Evolutionary conservation across 441 rosid genomes (phyloP), one percentile per base, ranked within the genome.

Genomic region (Pelargonium fulgidum): DNA sequence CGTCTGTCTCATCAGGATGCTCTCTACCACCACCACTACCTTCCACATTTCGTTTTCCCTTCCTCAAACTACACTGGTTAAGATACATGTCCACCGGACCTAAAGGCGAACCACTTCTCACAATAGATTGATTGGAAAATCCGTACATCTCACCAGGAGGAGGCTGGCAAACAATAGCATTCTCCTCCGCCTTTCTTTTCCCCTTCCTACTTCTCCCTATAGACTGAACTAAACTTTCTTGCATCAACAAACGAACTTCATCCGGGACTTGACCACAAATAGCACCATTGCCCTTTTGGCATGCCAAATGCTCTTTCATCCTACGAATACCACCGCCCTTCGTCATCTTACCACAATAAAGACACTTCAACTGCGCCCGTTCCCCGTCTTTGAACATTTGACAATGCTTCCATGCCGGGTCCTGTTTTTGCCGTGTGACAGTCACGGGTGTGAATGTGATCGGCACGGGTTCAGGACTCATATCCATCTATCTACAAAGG

Each of bases 271-370:
- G 86, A n/a, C 72, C 75, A 73, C 99, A 94, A 70, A 85, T 79
- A 4, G 91, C 82, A 0, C 93, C 96, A 69, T 89, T 85, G 2
- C 98, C 97, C 56, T 92, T 92, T 11, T 87, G 86, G 68, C 94
- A 89, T 0, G 99, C 96, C 65, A 94, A 91, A 78, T 94, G 98
- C 72, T 94, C 98, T 74, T 94, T 94, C 64, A 94, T 89, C 76
- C 99, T 87, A 61, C 87, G 87, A 82, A 94, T 94, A 9, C 98
- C 99, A 52, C 99, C 99, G 62, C 99, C 99, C 80, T 89, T 94
- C 36, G 92, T 90, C 71, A 92, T 52, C 75, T 92, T 94, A 0
- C 72, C 69, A 71, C 97, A 92, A 71, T 92, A 92, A 16, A 84
- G 68, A 65, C 98, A 94, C 82, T 80, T 86, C 72, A 92, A 84